These are phyloP conservation scores for Mycena citricolor DNA, from an alignment of 1,284 basidiomycete genomes.

Conservation along the genomic window DNA sequence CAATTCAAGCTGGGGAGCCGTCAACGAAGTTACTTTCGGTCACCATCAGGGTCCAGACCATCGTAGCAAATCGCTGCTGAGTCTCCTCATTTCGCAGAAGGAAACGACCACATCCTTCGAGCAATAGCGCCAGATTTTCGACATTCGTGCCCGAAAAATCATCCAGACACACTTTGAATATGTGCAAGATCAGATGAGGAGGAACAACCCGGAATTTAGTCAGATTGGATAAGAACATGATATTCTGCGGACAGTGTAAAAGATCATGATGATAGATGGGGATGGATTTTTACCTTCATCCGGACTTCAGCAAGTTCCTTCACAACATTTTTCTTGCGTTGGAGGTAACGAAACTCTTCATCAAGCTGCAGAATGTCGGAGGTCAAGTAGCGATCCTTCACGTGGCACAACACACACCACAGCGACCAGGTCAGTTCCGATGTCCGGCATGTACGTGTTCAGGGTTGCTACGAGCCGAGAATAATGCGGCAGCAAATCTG, in stretches of 20 bases:
- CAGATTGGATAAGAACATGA: constrained; percentile 86
- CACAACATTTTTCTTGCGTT: constrained; percentile 88
- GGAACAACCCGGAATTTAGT: constrained; percentile 97
- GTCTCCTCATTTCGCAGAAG: constrained; percentile 89
- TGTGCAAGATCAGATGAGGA: constrained; percentile 89
- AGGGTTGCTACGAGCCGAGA: constrained; percentile 87
- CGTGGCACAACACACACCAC: constrained; percentile 50
- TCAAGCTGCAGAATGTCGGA: constrained; percentile 66
- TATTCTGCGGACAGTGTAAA: constrained; percentile 58
- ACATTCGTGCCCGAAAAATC: constrained; percentile 92
- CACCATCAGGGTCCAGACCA: constrained; percentile 49
- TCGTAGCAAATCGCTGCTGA: constrained; percentile 76
- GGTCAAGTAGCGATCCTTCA: neutral
- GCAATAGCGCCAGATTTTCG: constrained; percentile 87
- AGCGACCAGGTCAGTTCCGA: constrained; percentile 80
- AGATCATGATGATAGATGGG: neutral
- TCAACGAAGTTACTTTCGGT: constrained; percentile 13
- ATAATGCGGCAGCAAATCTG: constrained; percentile 93
- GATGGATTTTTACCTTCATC: constrained; percentile 61
- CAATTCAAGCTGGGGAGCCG: constrained; percentile 71
- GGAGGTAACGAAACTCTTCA: constrained; percentile 96
- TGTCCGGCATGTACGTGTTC: constrained; percentile 91
- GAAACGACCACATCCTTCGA: constrained; percentile 95
- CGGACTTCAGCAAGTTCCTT: constrained; percentile 86
- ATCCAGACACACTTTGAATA: constrained; percentile 95